Evolutionary conservation across 352 stramenopile genomes (phyloP).

Genomic region (Pythium phragmitis): DNA sequence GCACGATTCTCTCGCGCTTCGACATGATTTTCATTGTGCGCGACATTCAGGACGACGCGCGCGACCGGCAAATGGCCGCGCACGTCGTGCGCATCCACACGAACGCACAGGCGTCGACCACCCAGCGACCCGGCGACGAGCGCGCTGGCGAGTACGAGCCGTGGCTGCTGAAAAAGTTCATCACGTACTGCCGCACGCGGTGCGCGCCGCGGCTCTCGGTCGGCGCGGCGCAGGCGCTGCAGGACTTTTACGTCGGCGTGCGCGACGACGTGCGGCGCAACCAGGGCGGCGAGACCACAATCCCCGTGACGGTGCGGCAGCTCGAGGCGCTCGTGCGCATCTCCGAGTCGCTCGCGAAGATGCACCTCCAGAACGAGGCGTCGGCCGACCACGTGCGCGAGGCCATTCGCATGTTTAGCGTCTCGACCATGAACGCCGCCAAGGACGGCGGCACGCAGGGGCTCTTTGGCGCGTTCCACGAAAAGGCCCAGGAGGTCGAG

Average conservation of each 20-base stretch:
- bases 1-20: conserved; percentile 98
- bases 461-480: conserved; percentile 74
- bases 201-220: conserved; percentile 93
- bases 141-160: conserved; percentile 63
- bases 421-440: conserved; percentile 98
- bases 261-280: conserved; percentile 94
- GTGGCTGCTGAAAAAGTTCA: conserved; percentile 96
- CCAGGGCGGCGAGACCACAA: conserved; percentile 64
- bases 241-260: conserved; percentile 98
- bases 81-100: conserved; percentile 99
- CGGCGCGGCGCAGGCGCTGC: conserved; percentile 90
- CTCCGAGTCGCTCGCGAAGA: conserved; percentile 97
- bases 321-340: conserved; percentile 98
- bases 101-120: conserved; percentile 45
- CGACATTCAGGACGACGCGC: conserved; percentile 96
- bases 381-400: conserved; percentile 93
- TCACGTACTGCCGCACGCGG: conserved; percentile 96
- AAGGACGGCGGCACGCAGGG: conserved; percentile 87
- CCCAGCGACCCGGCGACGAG: conserved; percentile 27
- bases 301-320: conserved; percentile 99
- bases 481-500: conserved; percentile 83
- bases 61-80: conserved; percentile 96
- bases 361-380: conserved; percentile 91
- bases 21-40: conserved; percentile 99
- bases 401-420: conserved; percentile 96